A percentile compares a stretch with the other conserved stretches of the same genome.
phyloP scores from a whole-genome alignment of 2,329 filamentous ascomycete genomes.

The Byssoonygena ceratinophila region DNA sequence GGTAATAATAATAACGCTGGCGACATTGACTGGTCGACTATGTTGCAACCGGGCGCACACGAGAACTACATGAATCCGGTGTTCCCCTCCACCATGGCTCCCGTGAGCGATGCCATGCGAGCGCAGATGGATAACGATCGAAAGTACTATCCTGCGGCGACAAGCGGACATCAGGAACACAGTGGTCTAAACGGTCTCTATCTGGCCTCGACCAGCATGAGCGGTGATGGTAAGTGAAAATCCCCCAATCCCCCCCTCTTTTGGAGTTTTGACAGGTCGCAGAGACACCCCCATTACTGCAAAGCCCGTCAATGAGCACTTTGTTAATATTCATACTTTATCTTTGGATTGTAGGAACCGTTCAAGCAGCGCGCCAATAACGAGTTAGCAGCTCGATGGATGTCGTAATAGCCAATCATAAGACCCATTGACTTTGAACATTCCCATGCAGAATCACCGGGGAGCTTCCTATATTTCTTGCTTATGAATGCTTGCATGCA shows the following conservation, averaged over 20 bases:
- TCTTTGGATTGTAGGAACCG: conserved; percentile 47
- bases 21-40: conserved; percentile 62
- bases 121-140: conserved; percentile 50
- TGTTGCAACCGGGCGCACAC: conserved; percentile 65
- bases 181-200: conserved; percentile 40
- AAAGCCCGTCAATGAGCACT: conserved; percentile 31
- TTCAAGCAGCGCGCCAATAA: conserved; percentile 47
- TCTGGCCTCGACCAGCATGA: conserved; percentile 38
- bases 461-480: neutral
- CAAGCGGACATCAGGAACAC: conserved; percentile 30
- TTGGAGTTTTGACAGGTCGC: conserved; percentile 29
- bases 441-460: neutral
- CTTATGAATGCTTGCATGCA: neutral
- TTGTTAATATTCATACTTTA: conserved; percentile 47
- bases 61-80: conserved; percentile 53
- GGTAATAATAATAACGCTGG: conserved; percentile 34
- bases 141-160: conserved; percentile 34
- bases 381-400: neutral
- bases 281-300: conserved; percentile 32
- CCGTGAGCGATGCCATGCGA: conserved; percentile 60
- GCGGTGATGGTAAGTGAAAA: conserved; percentile 40
- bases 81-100: conserved; percentile 55
- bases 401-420: neutral
- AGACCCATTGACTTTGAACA: neutral
- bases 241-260: conserved; percentile 34